These are phyloP conservation scores for Calocybe gangraenosa DNA, from an alignment of 768 basidiomycete species.

Conservation along the genomic window DNA sequence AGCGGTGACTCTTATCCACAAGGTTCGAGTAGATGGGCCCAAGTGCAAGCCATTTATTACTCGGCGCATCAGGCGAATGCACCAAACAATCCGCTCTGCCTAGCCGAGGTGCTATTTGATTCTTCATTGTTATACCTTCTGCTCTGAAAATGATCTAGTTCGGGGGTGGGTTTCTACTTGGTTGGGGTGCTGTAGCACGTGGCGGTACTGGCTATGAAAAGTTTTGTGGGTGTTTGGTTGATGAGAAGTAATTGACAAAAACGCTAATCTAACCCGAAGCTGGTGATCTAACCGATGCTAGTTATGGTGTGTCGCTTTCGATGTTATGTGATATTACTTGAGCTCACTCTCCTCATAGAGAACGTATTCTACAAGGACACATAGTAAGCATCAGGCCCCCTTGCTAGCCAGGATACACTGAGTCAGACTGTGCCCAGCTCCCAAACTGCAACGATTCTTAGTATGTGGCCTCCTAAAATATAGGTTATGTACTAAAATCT, in stretches of 20 bases:
- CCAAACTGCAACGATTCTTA: constrained; percentile 49
- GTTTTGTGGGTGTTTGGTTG: constrained; percentile 30
- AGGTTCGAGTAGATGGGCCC: constrained; percentile 42
- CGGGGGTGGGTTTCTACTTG: constrained; percentile 43
- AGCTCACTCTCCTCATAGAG: constrained; percentile 28
- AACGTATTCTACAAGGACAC: constrained; percentile 51
- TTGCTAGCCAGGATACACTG: neutral
- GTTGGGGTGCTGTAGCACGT: constrained; percentile 36
- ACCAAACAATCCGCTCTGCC: constrained; percentile 44
- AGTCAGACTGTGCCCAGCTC: constrained; percentile 23
- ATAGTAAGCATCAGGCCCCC: constrained; percentile 29
- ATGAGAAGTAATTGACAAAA: neutral
- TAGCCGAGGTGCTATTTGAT: constrained; percentile 36
- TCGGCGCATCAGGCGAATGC: constrained; percentile 39
- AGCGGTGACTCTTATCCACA: constrained; percentile 53
- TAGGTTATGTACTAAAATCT: constrained; percentile 6
- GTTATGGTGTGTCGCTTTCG: constrained; percentile 29
- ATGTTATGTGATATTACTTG: neutral
- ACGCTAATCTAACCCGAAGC: constrained; percentile 18
- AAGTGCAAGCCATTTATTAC: constrained; percentile 46
- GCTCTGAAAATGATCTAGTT: constrained; percentile 24
- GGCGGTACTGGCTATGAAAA: constrained; percentile 51
- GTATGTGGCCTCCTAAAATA: constrained; percentile 23
- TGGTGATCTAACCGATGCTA: constrained; percentile 36
- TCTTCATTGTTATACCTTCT: neutral